A percentile compares a stretch with the other conserved stretches of the same genome.
phyloP scores from a whole-genome alignment of 305 asterid species.

The Coffea humblotiana region DNA sequence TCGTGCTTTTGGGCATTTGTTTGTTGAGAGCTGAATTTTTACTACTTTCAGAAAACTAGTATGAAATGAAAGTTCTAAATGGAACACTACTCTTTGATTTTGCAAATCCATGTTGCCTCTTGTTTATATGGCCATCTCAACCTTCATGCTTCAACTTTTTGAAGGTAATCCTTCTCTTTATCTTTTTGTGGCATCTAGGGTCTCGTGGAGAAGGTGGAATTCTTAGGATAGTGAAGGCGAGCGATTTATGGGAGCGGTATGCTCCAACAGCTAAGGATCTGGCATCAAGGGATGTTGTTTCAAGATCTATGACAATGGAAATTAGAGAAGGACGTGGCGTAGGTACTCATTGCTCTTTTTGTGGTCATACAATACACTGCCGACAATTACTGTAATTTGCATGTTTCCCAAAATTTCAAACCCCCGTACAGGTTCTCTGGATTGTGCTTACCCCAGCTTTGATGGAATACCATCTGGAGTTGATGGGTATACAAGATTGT shows the following conservation, averaged over 20 bases:
- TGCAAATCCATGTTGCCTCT: not conserved
- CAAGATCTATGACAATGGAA: constrained; percentile 99
- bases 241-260: constrained; percentile 99
- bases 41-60: not conserved
- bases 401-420: not conserved
- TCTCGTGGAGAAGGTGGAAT: constrained; percentile 99
- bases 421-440: not conserved
- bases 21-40: not conserved
- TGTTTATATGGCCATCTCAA: constrained; percentile 5
- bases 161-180: not conserved
- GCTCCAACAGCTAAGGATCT: constrained; percentile 99
- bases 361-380: not conserved
- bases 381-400: not conserved
- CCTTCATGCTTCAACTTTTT: not conserved
- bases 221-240: constrained; percentile 98
- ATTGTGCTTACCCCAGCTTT: not conserved
- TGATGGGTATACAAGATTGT: not conserved
- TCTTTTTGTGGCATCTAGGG: constrained; percentile 61
- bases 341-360: constrained; percentile 49
- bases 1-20: not conserved
- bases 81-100: not conserved
- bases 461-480: not conserved
- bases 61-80: not conserved
- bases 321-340: constrained; percentile 99
- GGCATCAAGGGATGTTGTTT: constrained; percentile 98